Percentiles rank a stretch among this genome's conserved stretches.
These are phyloP conservation scores for Leccinellum albellum DNA, from an alignment of 768 basidiomycete genomes.

Conservation along the genomic window DNA sequence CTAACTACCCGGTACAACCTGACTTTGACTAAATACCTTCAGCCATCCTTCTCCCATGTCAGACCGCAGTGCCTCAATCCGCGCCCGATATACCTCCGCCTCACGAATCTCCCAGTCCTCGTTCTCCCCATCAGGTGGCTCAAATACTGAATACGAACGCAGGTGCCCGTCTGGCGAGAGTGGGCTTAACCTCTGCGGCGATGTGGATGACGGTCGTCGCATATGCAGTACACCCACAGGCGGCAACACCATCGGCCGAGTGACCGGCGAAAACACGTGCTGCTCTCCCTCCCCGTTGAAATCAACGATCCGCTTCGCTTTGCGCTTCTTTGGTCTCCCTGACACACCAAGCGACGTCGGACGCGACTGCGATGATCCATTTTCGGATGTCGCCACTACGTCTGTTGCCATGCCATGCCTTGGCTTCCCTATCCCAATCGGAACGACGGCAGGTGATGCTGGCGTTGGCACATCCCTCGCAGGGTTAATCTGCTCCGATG, in stretches of 20 bases:
- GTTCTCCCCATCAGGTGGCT: slow-evolving; percentile 36
- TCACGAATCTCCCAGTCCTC: slow-evolving; percentile 38
- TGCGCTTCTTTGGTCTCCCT: slow-evolving; percentile 52
- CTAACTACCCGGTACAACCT: slow-evolving; percentile 10
- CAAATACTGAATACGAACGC: slow-evolving; percentile 45
- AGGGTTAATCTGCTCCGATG: slow-evolving; percentile 51
- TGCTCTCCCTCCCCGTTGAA: slow-evolving; percentile 49
- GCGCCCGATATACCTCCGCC: slow-evolving; percentile 70
- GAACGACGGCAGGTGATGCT: slow-evolving; percentile 57
- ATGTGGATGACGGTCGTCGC: slow-evolving; percentile 11
- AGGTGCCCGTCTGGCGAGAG: slow-evolving; percentile 14
- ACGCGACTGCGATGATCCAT: slow-evolving; percentile 32
- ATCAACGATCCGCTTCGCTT: slow-evolving; percentile 74
- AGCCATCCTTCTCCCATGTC: slow-evolving; percentile 92
- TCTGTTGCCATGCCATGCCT: slow-evolving; percentile 20
- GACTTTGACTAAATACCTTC: slow-evolving; percentile 75
- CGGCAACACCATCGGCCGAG: slow-evolving; percentile 2
- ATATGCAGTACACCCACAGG: not conserved
- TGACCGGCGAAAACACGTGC: slow-evolving; percentile 31
- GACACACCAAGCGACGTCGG: slow-evolving; percentile 42
- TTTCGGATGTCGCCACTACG: slow-evolving; percentile 16
- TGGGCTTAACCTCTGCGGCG: slow-evolving; percentile 18
- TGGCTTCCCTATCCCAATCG: slow-evolving; percentile 42
- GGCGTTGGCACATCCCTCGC: slow-evolving; percentile 46
- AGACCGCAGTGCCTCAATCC: slow-evolving; percentile 76